Base-by-base conservation (phyloP, 1,284 basidiomycete species). In the Ceratobasidium sp. region DNA sequence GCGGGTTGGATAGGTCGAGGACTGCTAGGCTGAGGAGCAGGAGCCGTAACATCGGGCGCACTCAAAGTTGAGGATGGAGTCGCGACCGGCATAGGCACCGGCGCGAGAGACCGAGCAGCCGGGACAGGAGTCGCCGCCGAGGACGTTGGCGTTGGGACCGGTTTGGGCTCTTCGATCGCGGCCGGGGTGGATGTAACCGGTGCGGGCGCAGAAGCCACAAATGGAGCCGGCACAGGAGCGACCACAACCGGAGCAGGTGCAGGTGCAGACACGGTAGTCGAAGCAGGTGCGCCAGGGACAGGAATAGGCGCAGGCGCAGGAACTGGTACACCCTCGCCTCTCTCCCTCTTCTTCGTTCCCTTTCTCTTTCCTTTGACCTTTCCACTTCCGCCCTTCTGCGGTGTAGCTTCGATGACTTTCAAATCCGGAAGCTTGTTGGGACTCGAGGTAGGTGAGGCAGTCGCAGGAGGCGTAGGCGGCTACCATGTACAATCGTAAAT, bases 391-490 rank as follows among this genome's bases (percentile, higher is more conserved):
- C 66, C 66, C 66, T 52, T 75, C 17, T 65, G 61, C 44, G 71
- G 71, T 33, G 71, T 75, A 33, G 71, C 52, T 28, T 75, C 71
- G 13, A 65, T 42, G 3, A 65, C 40, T n/a, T n/a, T 26, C 46
- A 75, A 17, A 75, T 64, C 71, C 2, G 59, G 61, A 12, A 75
- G 23, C 26, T 26, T 23, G 10, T 28, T 42, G 1, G 71, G 71
- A 10, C 59, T 54, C 6, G 59, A 23, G 0, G 40, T 52, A 17
- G 61, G 38, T 1, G 71, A 75, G 2, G 56, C 59, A 0, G 71
- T 75, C 0, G 46, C 71, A 6, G 71, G 71, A 2, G 71, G 71
- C 13, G 71, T 75, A 4, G 61, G 71, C 20, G 71, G 71, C 44
- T 61, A 44, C 20, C 38, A 20, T 62, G 28, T 20, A 28, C 40